phyloP scores from a whole-genome alignment of 805 yeast genomes.

The Komagataella populi region DNA sequence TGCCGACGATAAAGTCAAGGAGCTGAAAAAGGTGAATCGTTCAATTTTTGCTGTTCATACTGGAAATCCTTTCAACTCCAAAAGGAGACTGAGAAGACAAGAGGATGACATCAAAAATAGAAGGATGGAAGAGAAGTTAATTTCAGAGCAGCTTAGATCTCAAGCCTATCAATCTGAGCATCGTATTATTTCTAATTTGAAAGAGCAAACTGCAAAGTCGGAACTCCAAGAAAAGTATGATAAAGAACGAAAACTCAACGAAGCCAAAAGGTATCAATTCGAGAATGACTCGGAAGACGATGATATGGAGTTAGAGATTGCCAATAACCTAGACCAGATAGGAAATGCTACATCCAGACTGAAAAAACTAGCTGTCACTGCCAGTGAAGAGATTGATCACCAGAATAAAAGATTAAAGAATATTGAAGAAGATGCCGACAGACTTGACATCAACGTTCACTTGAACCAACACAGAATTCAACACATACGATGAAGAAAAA shows the following conservation, averaged over 20 bases:
- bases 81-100: constrained; percentile 55
- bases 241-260: constrained; percentile 36
- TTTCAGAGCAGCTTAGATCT: not conserved
- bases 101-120: constrained; percentile 57
- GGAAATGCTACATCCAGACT: constrained; percentile 54
- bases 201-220: constrained; percentile 22
- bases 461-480: constrained; percentile 1
- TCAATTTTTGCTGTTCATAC: constrained; percentile 72
- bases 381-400: constrained; percentile 63
- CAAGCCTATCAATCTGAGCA: constrained; percentile 41
- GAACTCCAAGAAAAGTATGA: constrained; percentile 28
- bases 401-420: constrained; percentile 65
- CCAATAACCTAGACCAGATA: constrained; percentile 70
- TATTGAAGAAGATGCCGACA: constrained; percentile 76
- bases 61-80: constrained; percentile 79
- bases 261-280: constrained; percentile 62
- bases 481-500: not conserved
- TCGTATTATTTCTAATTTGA: constrained; percentile 51
- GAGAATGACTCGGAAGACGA: constrained; percentile 91
- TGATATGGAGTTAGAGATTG: constrained; percentile 80
- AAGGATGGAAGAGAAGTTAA: constrained; percentile 25
- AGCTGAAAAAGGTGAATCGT: constrained; percentile 67
- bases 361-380: constrained; percentile 56
- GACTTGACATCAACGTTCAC: constrained; percentile 61
- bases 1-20: constrained; percentile 73